Conservation (phyloP, 108 stramenopile species). For the Cafeteria roenbergensis region DNA sequence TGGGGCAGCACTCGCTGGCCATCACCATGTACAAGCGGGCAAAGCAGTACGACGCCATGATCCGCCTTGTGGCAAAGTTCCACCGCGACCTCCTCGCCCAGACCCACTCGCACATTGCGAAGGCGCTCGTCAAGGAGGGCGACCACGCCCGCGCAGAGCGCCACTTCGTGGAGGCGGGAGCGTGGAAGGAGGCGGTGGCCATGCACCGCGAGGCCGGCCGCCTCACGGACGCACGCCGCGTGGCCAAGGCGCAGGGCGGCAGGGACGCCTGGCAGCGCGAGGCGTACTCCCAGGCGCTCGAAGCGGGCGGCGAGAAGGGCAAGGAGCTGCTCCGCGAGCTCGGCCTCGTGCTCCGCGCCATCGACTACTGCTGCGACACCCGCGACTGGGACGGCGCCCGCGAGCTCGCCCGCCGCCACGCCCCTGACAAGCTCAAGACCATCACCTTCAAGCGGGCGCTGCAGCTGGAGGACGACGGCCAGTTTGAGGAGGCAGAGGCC, state of each 20-base stretch:
- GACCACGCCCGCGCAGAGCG: slow-evolving; percentile 35
- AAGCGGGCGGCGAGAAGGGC: slow-evolving; percentile 43
- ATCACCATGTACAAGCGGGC: slow-evolving; percentile 51
- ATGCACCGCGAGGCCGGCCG: slow-evolving; percentile 45
- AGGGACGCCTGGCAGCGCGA: slow-evolving; percentile 40
- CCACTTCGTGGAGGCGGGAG: slow-evolving; percentile 48
- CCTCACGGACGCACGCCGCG: slow-evolving; percentile 50
- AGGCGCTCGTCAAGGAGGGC: slow-evolving; percentile 46
- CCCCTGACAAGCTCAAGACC: slow-evolving; percentile 30
- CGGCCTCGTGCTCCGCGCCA: slow-evolving; percentile 44
- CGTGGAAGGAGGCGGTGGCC: slow-evolving; percentile 47
- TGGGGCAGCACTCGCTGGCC: slow-evolving; percentile 38
- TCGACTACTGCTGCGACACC: slow-evolving; percentile 43
- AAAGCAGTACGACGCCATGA: slow-evolving; percentile 41
- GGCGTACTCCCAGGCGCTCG: slow-evolving; percentile 42
- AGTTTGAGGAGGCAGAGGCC: slow-evolving; percentile 44
- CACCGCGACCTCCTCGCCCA: slow-evolving; percentile 39
- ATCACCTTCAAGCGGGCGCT: slow-evolving; percentile 48
- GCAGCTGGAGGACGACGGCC: slow-evolving; percentile 45
- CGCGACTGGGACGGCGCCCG: slow-evolving; percentile 44
- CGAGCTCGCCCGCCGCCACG: slow-evolving; percentile 30
- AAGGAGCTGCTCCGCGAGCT: slow-evolving; percentile 43
- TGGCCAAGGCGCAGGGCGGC: slow-evolving; percentile 46
- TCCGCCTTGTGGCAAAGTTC: slow-evolving; percentile 37
- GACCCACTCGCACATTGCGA: slow-evolving; percentile 44